Conservation (phyloP, 2,329 filamentous ascomycete species). For the Chaetomium strumarium region DNA sequence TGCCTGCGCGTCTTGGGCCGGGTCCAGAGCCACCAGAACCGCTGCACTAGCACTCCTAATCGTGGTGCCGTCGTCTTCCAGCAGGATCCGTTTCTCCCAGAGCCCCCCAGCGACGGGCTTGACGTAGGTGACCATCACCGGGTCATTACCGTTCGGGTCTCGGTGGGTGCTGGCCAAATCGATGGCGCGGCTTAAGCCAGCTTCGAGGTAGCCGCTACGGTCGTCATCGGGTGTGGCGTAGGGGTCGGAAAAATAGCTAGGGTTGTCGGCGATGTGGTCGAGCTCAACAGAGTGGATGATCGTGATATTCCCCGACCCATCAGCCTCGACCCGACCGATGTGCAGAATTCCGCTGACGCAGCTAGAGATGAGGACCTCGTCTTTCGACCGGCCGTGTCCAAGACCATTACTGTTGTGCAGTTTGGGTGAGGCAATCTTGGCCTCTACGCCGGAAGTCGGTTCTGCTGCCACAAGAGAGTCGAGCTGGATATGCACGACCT, state of each 20-base stretch:
- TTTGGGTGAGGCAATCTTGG: slow-evolving; percentile 37
- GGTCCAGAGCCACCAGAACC: slow-evolving; percentile 48
- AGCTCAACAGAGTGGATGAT: slow-evolving; percentile 39
- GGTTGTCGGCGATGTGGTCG: slow-evolving; percentile 49
- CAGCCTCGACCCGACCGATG: slow-evolving; percentile 30
- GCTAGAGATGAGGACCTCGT: slow-evolving; percentile 40
- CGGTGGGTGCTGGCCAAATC: slow-evolving; percentile 32
- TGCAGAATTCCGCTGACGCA: slow-evolving; percentile 43
- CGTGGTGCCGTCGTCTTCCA: slow-evolving; percentile 50
- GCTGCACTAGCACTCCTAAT: slow-evolving; percentile 47
- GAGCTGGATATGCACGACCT: slow-evolving; percentile 41
- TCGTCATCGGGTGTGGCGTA: slow-evolving; percentile 38
- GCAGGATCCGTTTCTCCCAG: slow-evolving; percentile 43
- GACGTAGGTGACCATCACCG: slow-evolving; percentile 42
- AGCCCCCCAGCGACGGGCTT: slow-evolving; percentile 16
- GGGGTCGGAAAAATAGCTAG: slow-evolving; percentile 51
- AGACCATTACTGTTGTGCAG: slow-evolving; percentile 54
- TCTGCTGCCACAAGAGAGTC: slow-evolving; percentile 18
- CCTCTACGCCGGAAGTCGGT: slow-evolving; percentile 34
- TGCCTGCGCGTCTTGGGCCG: slow-evolving; percentile 23
- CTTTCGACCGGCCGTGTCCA: slow-evolving; percentile 38
- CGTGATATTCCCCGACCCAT: slow-evolving; percentile 29
- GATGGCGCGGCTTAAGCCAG: slow-evolving; percentile 39
- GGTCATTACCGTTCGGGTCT: slow-evolving; percentile 35
- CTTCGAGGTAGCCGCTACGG: slow-evolving; percentile 48